Evolutionary conservation across 345 rosid genomes (phyloP), one percentile per base, ranked within the genome.

Genomic region (Schrenkiella parvula): DNA sequence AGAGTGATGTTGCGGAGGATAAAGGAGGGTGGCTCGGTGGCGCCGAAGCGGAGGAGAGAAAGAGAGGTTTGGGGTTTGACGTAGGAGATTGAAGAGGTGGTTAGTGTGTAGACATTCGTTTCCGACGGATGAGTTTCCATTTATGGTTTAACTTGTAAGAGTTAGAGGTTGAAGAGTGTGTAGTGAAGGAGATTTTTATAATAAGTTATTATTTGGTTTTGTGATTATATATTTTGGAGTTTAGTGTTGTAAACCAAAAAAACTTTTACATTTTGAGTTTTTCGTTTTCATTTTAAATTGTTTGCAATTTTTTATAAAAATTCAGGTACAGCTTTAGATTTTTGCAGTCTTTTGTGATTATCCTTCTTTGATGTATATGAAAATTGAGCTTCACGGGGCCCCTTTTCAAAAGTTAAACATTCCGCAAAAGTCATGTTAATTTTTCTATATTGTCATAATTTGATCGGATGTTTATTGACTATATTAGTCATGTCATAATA

Each of bases 41-140:
- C 61, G 3, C 79, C 41, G 79, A 86, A 82, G 70, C 74, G 52
- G 50, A 76, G 68, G 66, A 73, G 62, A 17, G 75, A 51, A 2
- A 83, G 35, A 38, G 73, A 29, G 64, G 84, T 54, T 75, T 72
- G 77, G 8, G 88, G 73, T 81, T 85, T 85, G 55, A 73, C 52
- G 73, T 90, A 89, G 47, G 92, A 86, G 84, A 91, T 54, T 21
- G 92, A 83, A 11, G 90, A 83, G 43, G 97, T 92, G 34, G 85
- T 83, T 63, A 93, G 69, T 56, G 71, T 80, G 75, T 91, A 85
- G 25, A 87, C 72, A 18, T 44, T 60, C 10, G 78, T 76, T 11
- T 69, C 78, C 5, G 79, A 66, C 31, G 79, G 72, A 9, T 66
- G 72, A 38, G 37, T 78, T 66, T 63, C 66, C 75, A 69, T 76